Percentiles rank a stretch among this genome's conserved stretches.
Evolutionary conservation across 306 rosid genomes (phyloP).

Genomic region (Senna tora): DNA sequence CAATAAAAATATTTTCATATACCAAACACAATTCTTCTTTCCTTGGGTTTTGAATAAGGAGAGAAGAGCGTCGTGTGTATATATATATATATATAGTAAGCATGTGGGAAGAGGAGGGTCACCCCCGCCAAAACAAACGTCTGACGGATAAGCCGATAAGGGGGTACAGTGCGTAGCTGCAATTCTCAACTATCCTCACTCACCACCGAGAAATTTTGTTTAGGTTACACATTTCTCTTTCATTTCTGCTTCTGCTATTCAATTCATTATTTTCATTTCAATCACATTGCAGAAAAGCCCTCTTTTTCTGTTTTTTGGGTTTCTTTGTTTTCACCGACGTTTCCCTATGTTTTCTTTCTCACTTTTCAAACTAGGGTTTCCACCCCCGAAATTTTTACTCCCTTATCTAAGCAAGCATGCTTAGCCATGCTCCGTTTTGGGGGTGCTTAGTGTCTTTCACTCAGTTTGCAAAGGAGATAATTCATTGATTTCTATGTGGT

Average conservation of each 20-base stretch:
- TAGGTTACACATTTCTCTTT: not conserved
- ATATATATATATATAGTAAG: no score
- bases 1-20: no score
- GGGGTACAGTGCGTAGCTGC: not conserved
- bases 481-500: no score
- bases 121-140: not conserved
- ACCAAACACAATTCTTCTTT: no score
- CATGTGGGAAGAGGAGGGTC: not conserved
- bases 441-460: not conserved
- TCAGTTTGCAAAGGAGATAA: no score
- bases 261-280: not conserved
- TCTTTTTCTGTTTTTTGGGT: no score
- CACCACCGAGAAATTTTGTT: not conserved
- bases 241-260: not conserved
- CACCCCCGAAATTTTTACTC: not conserved
- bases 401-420: not conserved
- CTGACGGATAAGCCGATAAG: constrained; percentile 12
- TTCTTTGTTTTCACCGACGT: not conserved
- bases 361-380: constrained; percentile 3
- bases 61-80: no score
- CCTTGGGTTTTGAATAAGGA: no score
- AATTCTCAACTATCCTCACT: not conserved
- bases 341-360: not conserved
- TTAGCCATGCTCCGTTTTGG: not conserved
- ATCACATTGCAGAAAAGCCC: not conserved